A percentile compares a stretch with the other conserved stretches of the same genome.
Conservation (phyloP, 306 rosid genomes). For the Cicer pinnatifidum region DNA sequence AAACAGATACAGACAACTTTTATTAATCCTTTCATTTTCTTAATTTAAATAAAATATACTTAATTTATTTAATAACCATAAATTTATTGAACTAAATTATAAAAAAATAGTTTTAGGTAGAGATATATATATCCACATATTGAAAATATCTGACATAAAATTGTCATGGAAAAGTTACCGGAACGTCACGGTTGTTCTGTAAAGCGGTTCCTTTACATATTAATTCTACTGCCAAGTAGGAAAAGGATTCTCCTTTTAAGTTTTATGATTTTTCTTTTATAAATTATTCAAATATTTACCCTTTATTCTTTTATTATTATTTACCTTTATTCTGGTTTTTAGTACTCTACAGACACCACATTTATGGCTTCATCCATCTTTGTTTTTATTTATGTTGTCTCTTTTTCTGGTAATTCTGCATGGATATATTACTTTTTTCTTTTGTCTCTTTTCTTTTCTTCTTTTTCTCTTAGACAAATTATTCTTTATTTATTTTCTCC, state of each 20-base stretch:
- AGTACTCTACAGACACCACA: slow-evolving; percentile 46
- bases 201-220: slow-evolving; percentile 47
- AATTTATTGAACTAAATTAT: too few relatives aligned
- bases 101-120: too few relatives aligned
- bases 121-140: too few relatives aligned
- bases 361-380: slow-evolving; percentile 64
- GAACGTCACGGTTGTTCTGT: slow-evolving; percentile 47
- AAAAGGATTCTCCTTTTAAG: slow-evolving; percentile 49
- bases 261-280: slow-evolving; percentile 25
- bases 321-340: slow-evolving; percentile 58
- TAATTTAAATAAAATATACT: too few relatives aligned
- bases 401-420: slow-evolving; percentile 60
- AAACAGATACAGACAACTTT: not conserved
- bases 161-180: slow-evolving; percentile 33
- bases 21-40: not conserved
- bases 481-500: slow-evolving; percentile 45
- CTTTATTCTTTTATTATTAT: slow-evolving; percentile 79
- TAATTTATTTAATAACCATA: too few relatives aligned
- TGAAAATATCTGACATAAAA: not conserved
- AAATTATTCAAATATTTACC: slow-evolving; percentile 37
- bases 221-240: slow-evolving; percentile 45
- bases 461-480: slow-evolving; percentile 46
- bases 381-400: slow-evolving; percentile 65
- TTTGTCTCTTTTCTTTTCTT: slow-evolving; percentile 49
- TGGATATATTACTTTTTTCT: slow-evolving; percentile 49